A percentile compares a stretch with the other conserved stretches of the same genome.
These are phyloP conservation scores for Saccharomycopsis sp. DNA, from an alignment of 805 yeast species.

Conservation along the genomic window DNA sequence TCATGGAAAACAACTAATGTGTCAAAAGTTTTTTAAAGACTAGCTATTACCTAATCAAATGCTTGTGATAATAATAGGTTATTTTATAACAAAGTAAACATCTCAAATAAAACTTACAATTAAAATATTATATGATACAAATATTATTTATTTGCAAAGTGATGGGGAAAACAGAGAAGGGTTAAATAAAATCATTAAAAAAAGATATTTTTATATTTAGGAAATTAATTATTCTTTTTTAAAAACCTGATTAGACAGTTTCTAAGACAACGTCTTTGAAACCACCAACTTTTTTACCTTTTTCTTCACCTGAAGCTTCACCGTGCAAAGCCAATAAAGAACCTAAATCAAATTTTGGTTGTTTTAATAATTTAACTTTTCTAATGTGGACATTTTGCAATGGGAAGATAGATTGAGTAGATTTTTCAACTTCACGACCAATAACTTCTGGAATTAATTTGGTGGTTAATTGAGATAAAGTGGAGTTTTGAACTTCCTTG, in stretches of 20 bases:
- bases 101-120: background rate
- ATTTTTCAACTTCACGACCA: constrained; percentile 97
- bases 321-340: constrained; percentile 95
- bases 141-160: background rate
- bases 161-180: background rate
- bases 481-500: constrained; percentile 90
- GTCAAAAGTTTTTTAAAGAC: too few species aligned
- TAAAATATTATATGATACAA: background rate
- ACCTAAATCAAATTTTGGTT: constrained; percentile 98
- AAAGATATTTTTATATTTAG: background rate
- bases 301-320: constrained; percentile 87
- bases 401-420: constrained; percentile 91
- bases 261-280: constrained; percentile 99
- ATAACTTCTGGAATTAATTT: constrained; percentile 98
- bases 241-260: constrained; percentile 79
- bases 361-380: constrained; percentile 97
- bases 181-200: background rate
- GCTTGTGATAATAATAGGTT: too few species aligned
- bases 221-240: background rate
- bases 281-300: constrained; percentile 95
- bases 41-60: too few species aligned
- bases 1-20: too few species aligned
- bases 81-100: too few species aligned
- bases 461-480: constrained; percentile 92
- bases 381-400: constrained; percentile 98